Conservation (phyloP, 352 stramenopile species). For the Lagenidium sp. region DNA sequence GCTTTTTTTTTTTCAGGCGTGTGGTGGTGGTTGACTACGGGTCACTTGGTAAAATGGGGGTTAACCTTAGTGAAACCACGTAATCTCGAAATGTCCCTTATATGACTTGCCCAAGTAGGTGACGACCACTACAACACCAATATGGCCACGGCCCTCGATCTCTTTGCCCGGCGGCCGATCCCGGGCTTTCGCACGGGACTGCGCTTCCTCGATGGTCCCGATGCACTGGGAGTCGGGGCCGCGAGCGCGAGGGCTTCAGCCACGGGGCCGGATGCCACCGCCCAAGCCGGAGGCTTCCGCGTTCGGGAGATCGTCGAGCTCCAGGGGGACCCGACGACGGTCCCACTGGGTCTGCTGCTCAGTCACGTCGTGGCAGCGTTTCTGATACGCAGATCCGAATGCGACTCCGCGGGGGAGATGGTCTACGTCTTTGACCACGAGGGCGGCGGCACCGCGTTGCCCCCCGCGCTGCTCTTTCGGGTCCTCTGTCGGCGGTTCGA, state of each 20-base stretch:
- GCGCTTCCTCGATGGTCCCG: conserved; percentile 35
- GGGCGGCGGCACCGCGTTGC: conserved; percentile 23
- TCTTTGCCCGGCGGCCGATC: conserved; percentile 47
- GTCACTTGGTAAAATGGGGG: no score
- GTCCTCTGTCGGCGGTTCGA: conserved; percentile 6
- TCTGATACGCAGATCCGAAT: conserved; percentile 14
- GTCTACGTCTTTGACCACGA: conserved; percentile 69
- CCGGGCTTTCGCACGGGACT: conserved; percentile 46
- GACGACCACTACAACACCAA: no score
- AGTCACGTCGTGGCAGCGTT: conserved; percentile 51
- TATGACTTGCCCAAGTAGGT: no score
- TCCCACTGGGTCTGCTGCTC: conserved; percentile 34
- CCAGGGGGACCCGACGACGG: conserved; percentile 16
- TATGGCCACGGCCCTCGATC: conserved; percentile 54
- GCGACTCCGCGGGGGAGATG: conserved; percentile 11
- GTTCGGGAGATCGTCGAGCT: conserved; percentile 59
- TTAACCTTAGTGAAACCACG: no score
- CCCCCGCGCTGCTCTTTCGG: conserved; percentile 15
- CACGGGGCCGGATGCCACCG: no score
- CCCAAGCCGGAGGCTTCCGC: conserved; percentile 1
- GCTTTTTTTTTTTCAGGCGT: no score
- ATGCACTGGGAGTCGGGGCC: background rate
- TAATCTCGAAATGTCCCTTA: no score
- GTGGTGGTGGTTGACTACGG: no score
- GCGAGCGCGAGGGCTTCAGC: conserved; percentile 23